Evolutionary conservation across 2,329 filamentous ascomycete genomes (phyloP), one percentile per base, ranked within the genome.

Genomic region (Aspergillus puulaauensis): DNA sequence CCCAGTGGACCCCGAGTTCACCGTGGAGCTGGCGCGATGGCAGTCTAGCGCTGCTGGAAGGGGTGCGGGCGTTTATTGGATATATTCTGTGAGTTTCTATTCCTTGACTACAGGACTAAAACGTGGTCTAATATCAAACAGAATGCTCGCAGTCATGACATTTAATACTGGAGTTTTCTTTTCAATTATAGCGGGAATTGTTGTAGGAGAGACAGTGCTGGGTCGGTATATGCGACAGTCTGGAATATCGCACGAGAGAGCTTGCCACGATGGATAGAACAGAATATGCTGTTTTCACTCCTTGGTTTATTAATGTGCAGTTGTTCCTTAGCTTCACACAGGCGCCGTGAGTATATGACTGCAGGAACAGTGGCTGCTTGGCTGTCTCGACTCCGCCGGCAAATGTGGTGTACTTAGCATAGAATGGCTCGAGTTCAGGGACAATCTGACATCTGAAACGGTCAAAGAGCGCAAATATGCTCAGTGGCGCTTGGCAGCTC

Each of bases 71-170:
- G 1, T 31, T 60, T 9, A 44, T 61, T 2, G 57, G 57, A 14
- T 61, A 60, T 47, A 33, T 57, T 17, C 21, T 63, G 61, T 61
- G 33, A 40, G 39, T 44, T 9, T 15, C 3, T 45, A 9, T 21
- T 4, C 27, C 3, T 31, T 31, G 2, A 8, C 24, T 27, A 27
- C 27, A 11, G 27, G 27, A 19, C 19, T 19, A 19, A 19, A 19
- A 19, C 19, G 19, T 31, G 27, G 27, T 3, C 27, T 31, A 31
- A 31, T 31, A 31, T 31, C 23, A 21, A 8, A 21, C 11, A 62
- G 62, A 12, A 62, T 64, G 62, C 21, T 64, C 14, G 56, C 58
- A 0, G 54, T 64, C 4, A 64, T 64, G 62, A 59, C 58, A 7
- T 58, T 59, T 27, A 64, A 62, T 21, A 27, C 56, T 1, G 60